Conservation (phyloP, 495 filamentous ascomycete genomes). For the Pyrenopolyporus hunteri region DNA sequence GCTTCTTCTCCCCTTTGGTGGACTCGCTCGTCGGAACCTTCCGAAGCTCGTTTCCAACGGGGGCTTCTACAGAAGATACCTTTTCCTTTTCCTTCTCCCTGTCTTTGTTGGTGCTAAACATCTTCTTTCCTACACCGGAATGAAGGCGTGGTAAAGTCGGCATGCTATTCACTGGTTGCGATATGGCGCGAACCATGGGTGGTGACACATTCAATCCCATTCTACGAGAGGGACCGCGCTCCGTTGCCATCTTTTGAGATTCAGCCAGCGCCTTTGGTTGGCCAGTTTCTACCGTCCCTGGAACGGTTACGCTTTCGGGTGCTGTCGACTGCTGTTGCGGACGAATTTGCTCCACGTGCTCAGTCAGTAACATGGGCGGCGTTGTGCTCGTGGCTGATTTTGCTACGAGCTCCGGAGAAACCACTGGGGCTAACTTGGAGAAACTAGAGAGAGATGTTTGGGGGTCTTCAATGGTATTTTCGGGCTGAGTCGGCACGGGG, state of each 20-base stretch:
- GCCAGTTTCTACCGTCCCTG: constrained; percentile 32
- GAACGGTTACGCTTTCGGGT: constrained; percentile 36
- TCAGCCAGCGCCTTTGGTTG: constrained; percentile 8
- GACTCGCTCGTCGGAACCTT: constrained; percentile 39
- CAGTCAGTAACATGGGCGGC: constrained; percentile 46
- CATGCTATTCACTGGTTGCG: constrained; percentile 61
- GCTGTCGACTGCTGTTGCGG: constrained; percentile 47
- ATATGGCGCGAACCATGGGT: constrained; percentile 70
- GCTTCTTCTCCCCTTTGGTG: constrained; percentile 69
- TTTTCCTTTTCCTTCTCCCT: constrained; percentile 47
- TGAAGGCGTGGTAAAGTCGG: constrained; percentile 37
- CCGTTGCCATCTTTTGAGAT: constrained; percentile 30
- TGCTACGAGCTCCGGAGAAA: constrained; percentile 14
- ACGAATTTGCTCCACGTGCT: constrained; percentile 58
- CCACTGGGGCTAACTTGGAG: neutral
- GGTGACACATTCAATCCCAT: constrained; percentile 60
- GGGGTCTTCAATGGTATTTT: constrained; percentile 7
- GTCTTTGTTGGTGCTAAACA: constrained; percentile 38
- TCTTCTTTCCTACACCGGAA: constrained; percentile 37
- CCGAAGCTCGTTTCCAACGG: constrained; percentile 38
- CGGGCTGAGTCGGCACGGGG: constrained; percentile 19
- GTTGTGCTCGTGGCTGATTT: constrained; percentile 6
- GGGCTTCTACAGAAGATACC: constrained; percentile 8
- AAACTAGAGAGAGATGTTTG: constrained; percentile 5
- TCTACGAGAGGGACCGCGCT: constrained; percentile 52